Percentiles rank a stretch among this genome's conserved stretches.
These are phyloP conservation scores for Schwanniomyces etchellsii DNA, from an alignment of 1,139 yeast genomes.

Conservation along the genomic window DNA sequence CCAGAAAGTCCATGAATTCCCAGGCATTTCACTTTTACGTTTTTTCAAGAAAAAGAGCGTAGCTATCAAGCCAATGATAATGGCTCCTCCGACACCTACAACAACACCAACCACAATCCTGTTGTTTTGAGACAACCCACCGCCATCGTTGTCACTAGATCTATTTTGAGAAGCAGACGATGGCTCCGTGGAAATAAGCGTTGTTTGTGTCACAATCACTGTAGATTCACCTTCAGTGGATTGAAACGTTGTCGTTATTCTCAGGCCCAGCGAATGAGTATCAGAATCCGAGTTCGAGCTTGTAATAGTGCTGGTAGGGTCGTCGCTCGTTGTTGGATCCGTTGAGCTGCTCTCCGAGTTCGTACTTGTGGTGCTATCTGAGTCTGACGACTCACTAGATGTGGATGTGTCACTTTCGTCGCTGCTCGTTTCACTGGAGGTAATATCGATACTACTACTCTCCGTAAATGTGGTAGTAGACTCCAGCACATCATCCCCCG, in stretches of 20 bases:
- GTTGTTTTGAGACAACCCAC: conserved; percentile 40
- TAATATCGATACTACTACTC: background rate
- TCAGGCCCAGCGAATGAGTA: background rate
- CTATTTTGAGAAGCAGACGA: conserved; percentile 23
- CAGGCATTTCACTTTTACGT: conserved; percentile 25
- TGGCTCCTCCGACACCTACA: conserved; percentile 46
- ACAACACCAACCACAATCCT: conserved; percentile 47
- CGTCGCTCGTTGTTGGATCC: conserved; percentile 2
- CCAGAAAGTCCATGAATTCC: conserved; percentile 49
- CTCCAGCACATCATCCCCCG: too few species aligned
- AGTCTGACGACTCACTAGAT: background rate
- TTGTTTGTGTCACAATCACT: conserved; percentile 34
- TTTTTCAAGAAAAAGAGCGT: conserved; percentile 29
- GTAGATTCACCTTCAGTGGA: conserved; percentile 34
- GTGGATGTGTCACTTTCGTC: background rate
- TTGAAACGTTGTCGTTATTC: conserved; percentile 19
- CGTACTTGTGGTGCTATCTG: conserved; percentile 8
- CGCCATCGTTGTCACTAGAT: conserved; percentile 7
- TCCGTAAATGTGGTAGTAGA: too few species aligned
- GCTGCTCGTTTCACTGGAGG: background rate
- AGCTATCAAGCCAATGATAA: conserved; percentile 31
- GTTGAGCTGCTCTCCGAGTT: conserved; percentile 5
- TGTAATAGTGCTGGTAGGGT: background rate
- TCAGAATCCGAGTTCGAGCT: conserved; percentile 1
- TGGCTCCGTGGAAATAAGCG: conserved; percentile 17